These are phyloP conservation scores for Cladophialophora exuberans DNA, from an alignment of 2,329 filamentous ascomycete genomes.

Conservation along the genomic window DNA sequence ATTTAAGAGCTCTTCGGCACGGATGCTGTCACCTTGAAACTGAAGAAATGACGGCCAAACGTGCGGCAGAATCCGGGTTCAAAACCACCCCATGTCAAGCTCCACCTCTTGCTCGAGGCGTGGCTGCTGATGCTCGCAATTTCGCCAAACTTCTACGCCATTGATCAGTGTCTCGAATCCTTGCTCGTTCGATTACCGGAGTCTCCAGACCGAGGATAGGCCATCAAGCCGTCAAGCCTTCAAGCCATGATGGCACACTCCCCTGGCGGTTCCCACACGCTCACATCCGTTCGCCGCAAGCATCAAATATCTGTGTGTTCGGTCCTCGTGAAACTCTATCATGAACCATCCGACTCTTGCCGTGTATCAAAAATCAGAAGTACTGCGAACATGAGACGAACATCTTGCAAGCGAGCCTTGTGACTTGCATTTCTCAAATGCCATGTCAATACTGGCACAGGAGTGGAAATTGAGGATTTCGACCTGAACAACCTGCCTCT, in stretches of 20 bases:
- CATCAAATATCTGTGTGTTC: neutral
- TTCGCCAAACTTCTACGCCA: conserved; percentile 20
- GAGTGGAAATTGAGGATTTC: conserved; percentile 4
- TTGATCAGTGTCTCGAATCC: conserved; percentile 19
- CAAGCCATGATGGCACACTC: conserved; percentile 10
- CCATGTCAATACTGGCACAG: conserved; percentile 8
- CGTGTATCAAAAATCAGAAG: neutral
- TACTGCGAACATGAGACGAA: conserved; percentile 10
- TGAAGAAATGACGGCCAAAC: too few species aligned
- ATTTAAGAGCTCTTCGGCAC: too few species aligned
- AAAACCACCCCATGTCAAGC: neutral
- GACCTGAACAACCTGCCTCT: neutral
- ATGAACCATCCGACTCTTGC: neutral
- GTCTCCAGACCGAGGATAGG: conserved; percentile 5
- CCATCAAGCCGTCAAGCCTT: too few species aligned
- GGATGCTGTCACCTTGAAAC: too few species aligned
- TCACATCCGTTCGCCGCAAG: neutral
- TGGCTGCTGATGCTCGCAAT: conserved; percentile 19
- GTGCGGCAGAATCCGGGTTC: too few species aligned
- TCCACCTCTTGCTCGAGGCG: conserved; percentile 5
- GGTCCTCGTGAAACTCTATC: conserved; percentile 1
- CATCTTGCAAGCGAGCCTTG: conserved; percentile 1
- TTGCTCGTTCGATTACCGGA: conserved; percentile 5
- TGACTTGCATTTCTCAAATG: conserved; percentile 1
- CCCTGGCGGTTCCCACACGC: neutral